Conservation (phyloP, 2,329 filamentous ascomycete species). For the Rutstroemia sp. region DNA sequence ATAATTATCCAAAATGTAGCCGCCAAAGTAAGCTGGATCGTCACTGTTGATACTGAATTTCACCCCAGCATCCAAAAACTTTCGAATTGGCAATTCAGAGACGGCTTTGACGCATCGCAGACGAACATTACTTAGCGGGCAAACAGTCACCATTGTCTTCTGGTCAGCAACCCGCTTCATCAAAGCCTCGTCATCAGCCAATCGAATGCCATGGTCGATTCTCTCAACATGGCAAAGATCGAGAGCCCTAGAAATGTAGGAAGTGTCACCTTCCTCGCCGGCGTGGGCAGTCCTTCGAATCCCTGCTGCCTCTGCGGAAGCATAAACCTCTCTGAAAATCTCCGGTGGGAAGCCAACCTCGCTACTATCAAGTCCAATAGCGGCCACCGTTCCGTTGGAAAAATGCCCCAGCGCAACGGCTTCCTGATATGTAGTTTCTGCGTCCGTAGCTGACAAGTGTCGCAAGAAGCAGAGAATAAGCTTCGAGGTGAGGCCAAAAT, state of each 20-base stretch:
- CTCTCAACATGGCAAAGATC: constrained; percentile 54
- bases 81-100: constrained; percentile 37
- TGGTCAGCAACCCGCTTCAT: constrained; percentile 49
- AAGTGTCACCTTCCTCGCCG: constrained; percentile 65
- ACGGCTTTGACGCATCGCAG: constrained; percentile 38
- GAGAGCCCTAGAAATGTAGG: constrained; percentile 57
- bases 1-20: constrained; percentile 69
- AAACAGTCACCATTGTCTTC: constrained; percentile 59
- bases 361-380: constrained; percentile 62
- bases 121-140: constrained; percentile 65
- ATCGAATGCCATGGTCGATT: constrained; percentile 68
- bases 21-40: constrained; percentile 55
- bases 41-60: constrained; percentile 41
- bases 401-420: constrained; percentile 39
- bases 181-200: constrained; percentile 52
- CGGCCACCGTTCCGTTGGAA: constrained; percentile 46
- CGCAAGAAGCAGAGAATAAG: constrained; percentile 68
- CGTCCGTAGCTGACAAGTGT: constrained; percentile 57
- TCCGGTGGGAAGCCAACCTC: constrained; percentile 49
- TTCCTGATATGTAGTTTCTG: constrained; percentile 38
- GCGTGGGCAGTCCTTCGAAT: constrained; percentile 65
- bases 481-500: constrained; percentile 57
- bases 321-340: constrained; percentile 56
- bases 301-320: constrained; percentile 41
- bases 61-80: constrained; percentile 37